phyloP scores from a whole-genome alignment of 192 early-diverging fungal genomes.

The Backusella luteola region DNA sequence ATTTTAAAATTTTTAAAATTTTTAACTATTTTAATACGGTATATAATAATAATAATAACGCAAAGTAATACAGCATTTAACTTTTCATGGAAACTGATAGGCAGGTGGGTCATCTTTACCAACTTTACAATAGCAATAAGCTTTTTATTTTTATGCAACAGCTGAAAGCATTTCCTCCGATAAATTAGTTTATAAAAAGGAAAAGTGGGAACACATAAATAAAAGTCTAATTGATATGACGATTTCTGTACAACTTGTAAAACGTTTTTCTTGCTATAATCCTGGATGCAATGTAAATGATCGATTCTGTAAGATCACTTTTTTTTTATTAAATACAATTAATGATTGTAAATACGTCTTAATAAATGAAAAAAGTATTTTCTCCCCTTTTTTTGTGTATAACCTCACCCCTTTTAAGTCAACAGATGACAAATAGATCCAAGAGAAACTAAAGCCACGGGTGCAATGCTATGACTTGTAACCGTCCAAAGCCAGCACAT shows the following conservation, averaged over 20 bases:
- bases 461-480: background rate
- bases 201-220: background rate
- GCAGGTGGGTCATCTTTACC: background rate
- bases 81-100: background rate
- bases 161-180: background rate
- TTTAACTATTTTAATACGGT: background rate
- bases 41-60: background rate
- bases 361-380: background rate
- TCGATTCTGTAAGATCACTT: background rate
- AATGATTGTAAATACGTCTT: no score
- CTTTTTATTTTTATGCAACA: background rate
- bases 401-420: background rate
- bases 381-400: background rate
- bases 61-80: background rate
- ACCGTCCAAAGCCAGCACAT: background rate
- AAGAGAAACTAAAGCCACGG: background rate
- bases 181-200: background rate
- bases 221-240: background rate
- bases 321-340: background rate
- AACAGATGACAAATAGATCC: background rate
- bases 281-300: background rate
- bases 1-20: background rate
- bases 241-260: background rate
- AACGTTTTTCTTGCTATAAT: background rate
- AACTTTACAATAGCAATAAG: background rate